phyloP scores from a whole-genome alignment of 768 basidiomycete species.

The Coprinellus micaceus region DNA sequence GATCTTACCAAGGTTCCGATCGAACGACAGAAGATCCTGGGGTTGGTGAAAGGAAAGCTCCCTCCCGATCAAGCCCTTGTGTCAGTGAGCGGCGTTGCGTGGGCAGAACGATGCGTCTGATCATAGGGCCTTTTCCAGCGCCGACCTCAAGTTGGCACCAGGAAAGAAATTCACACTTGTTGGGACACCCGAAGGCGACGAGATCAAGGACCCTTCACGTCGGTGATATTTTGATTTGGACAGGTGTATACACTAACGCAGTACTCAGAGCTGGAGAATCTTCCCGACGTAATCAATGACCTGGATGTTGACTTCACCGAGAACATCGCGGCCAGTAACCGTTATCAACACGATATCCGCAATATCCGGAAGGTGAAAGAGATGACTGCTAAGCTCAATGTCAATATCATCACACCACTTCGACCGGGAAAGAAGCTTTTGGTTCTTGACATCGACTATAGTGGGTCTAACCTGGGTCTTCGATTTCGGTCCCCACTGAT shows the following conservation, averaged over 20 bases:
- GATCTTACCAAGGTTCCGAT: constrained; percentile 74
- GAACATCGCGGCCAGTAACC: constrained; percentile 50
- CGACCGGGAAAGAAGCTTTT: constrained; percentile 75
- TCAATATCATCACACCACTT: constrained; percentile 74
- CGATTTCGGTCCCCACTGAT: not conserved
- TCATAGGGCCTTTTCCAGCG: constrained; percentile 31
- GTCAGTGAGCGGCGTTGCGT: constrained; percentile 42
- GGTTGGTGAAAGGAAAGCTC: constrained; percentile 78
- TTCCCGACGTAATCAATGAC: constrained; percentile 75
- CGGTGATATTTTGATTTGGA: constrained; percentile 14
- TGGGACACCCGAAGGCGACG: constrained; percentile 82
- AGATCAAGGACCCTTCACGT: constrained; percentile 79
- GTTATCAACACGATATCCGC: constrained; percentile 70
- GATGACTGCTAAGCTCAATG: constrained; percentile 56
- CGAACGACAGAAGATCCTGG: constrained; percentile 85
- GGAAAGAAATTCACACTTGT: constrained; percentile 82
- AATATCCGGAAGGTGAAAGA: constrained; percentile 82
- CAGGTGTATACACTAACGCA: not conserved
- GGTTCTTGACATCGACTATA: constrained; percentile 88
- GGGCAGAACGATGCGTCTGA: constrained; percentile 7
- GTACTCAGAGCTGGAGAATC: constrained; percentile 52
- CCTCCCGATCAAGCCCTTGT: constrained; percentile 72
- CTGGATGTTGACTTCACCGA: constrained; percentile 78
- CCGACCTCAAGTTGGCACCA: constrained; percentile 51
- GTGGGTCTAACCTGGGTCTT: constrained; percentile 34